Evolutionary conservation across 2,329 filamentous ascomycete species (phyloP).

Genomic region (Colletotrichum sublineola): DNA sequence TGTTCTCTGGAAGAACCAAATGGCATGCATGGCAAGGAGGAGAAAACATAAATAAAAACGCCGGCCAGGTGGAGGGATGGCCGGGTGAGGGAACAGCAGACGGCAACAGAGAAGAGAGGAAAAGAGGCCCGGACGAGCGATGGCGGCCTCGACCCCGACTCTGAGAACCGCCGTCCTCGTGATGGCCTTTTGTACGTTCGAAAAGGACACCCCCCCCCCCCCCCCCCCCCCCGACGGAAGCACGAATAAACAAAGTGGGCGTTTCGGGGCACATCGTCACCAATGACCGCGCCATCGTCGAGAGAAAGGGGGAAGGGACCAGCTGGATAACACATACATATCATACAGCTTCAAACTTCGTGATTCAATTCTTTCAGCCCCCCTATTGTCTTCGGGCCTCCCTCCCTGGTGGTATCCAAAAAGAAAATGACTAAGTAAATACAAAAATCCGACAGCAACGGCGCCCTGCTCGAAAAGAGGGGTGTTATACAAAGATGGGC

Average conservation of each 20-base stretch:
- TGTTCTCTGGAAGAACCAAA: neutral
- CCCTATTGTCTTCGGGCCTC: neutral
- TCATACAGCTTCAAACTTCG: neutral
- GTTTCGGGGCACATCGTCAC: neutral
- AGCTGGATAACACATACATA: neutral
- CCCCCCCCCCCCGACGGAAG: neutral
- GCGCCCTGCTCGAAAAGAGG: neutral
- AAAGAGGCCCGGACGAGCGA: neutral
- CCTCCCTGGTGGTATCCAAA: neutral
- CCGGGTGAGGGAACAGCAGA: neutral
- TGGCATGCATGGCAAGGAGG: too few species aligned
- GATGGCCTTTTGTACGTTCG: neutral
- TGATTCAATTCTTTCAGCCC: neutral
- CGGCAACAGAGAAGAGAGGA: too few species aligned
- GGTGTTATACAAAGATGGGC: neutral
- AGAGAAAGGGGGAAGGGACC: too few species aligned
- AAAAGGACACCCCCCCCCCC: neutral
- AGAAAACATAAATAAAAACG: neutral
- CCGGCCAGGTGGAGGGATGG: too few species aligned
- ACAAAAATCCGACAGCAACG: neutral
- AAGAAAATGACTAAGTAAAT: neutral
- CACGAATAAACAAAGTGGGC: neutral
- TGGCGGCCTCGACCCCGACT: neutral
- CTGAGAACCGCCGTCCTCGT: neutral
- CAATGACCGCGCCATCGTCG: neutral